Conservation (phyloP, 148 eudicot genomes). For the Vaccinium vitisidaea region DNA sequence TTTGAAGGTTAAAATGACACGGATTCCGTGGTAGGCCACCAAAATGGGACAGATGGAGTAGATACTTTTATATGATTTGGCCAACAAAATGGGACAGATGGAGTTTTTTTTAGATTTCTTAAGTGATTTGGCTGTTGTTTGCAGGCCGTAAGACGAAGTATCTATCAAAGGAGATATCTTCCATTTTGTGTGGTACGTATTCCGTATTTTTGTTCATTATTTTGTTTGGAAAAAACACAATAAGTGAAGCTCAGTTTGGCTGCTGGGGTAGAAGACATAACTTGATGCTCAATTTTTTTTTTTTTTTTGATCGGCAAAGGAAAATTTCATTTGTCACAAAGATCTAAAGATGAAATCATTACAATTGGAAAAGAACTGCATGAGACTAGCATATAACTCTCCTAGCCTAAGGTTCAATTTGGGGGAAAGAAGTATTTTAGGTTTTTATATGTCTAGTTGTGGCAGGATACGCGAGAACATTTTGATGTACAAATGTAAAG, state of each 20-base stretch:
- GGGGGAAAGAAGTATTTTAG: background rate
- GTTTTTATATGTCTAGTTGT: background rate
- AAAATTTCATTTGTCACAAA: no score
- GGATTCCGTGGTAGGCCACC: background rate
- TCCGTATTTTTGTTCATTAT: background rate
- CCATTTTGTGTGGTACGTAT: slow-evolving; percentile 49
- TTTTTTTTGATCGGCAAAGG: no score
- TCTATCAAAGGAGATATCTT: slow-evolving; percentile 31
- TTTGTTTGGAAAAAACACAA: background rate
- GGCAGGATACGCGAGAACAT: background rate
- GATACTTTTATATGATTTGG: background rate
- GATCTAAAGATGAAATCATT: no score
- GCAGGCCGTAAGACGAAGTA: slow-evolving; percentile 36
- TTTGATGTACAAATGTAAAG: background rate
- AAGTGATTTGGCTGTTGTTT: background rate
- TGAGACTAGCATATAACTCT: no score
- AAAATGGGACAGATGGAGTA: background rate
- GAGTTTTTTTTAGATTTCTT: background rate
- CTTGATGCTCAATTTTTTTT: no score
- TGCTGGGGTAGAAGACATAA: no score
- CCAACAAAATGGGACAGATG: no score
- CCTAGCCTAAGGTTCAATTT: background rate
- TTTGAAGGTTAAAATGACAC: background rate
- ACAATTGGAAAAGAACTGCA: no score
- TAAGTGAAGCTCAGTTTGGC: background rate